Base-by-base conservation (phyloP, 441 rosid species). In the Pelargonium myrrhifolium region DNA sequence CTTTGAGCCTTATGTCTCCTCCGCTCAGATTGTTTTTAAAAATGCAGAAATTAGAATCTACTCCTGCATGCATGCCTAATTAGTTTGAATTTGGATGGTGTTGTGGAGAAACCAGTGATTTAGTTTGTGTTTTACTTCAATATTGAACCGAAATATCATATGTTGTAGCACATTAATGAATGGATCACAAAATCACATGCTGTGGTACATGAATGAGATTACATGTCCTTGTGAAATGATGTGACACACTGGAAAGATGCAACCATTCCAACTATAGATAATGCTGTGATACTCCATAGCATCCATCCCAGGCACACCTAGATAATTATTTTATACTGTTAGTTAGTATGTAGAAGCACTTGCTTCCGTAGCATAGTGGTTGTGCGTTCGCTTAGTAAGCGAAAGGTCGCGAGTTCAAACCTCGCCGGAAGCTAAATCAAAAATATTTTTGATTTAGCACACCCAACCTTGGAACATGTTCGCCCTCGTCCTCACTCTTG, bases 391-490 rank as follows among this genome's bases (percentile, higher is more conserved):
- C n/a, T n/a, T n/a, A n/a, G 59, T 53, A 17, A 53, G 59, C 59
- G 59, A 53, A 53, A 53, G 59, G 59, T 53, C 59, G 24, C 59
- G 59, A 53, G 59, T 53, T 53, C 59, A 53, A 17, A 53, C 59
- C 59, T 53, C 59, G 56, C 56, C 56, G 17, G 56, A 49, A 49
- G 56, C 56, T 49, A 49, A 14, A 49, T 14, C 56, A 47, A 47
- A 24, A 24, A 24, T 24, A 3, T 42, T 42, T 42, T 42, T 42
- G 10, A 42, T 42, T 42, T 42, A 42, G 47, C 47, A 39, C 43
- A n/a, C n/a, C n/a, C n/a, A n/a, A n/a, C n/a, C n/a, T n/a, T n/a
- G n/a, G n/a, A n/a, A n/a, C n/a, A n/a, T n/a, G 43, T 6, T 6
- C 43, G 6, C 43, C 9, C 43, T 39, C 43, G 43, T 39, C 43